Conservation (phyloP, 2,329 filamentous ascomycete species). For the Pezicula rhizophila region DNA sequence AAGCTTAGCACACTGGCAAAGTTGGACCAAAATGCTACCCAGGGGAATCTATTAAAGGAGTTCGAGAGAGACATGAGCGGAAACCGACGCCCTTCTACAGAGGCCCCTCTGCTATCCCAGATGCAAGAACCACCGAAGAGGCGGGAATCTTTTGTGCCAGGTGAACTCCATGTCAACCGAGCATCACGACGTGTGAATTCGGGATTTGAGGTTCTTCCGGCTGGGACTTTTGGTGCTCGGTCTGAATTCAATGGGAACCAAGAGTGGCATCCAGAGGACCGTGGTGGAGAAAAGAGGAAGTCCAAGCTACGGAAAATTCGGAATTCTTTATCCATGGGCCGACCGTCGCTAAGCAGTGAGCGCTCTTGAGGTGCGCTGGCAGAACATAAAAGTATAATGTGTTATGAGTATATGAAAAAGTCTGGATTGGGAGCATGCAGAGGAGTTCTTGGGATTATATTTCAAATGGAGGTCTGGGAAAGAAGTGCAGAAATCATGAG, state of each 20-base stretch:
- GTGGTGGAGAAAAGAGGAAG: constrained; percentile 24
- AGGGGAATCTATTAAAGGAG: too few species aligned
- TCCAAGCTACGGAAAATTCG: constrained; percentile 37
- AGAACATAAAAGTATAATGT: background rate
- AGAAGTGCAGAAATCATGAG: background rate
- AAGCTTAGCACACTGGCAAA: background rate
- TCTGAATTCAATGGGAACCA: constrained; percentile 9
- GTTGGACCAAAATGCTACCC: too few species aligned
- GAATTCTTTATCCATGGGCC: constrained; percentile 11
- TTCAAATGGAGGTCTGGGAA: background rate
- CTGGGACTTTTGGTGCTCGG: constrained; percentile 29
- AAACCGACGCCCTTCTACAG: background rate
- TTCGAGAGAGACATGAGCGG: background rate
- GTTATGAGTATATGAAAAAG: background rate
- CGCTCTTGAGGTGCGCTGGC: constrained; percentile 4
- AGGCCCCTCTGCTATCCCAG: constrained; percentile 4
- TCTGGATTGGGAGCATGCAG: background rate
- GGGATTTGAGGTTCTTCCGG: constrained; percentile 34
- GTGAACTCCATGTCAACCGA: constrained; percentile 31
- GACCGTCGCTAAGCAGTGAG: constrained; percentile 9
- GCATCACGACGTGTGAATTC: constrained; percentile 31
- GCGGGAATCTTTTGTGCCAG: constrained; percentile 29
- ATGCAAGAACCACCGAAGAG: background rate
- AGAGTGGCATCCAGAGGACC: constrained; percentile 10
- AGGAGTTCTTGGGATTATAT: background rate